Evolutionary conservation across 306 rosid genomes (phyloP).

Genomic region (Sicyos baderoa): DNA sequence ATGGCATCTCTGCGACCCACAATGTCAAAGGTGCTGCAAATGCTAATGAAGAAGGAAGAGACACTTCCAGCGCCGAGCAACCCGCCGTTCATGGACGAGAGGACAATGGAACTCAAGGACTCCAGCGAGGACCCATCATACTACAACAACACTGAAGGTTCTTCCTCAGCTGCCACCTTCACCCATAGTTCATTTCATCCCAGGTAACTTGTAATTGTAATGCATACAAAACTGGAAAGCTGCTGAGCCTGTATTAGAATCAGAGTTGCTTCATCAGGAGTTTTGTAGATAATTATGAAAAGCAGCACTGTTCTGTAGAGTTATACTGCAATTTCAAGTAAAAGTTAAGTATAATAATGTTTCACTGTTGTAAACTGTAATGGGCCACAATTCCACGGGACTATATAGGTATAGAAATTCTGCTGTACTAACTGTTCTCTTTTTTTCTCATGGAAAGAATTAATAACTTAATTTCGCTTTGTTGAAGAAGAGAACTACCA

Average conservation of each 20-base stretch:
- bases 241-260: not conserved
- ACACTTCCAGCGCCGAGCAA: conserved; percentile 58
- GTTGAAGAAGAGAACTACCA: too few relatives aligned
- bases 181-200: conserved; percentile 64
- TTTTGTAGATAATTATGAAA: not conserved
- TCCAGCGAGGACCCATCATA: conserved; percentile 35
- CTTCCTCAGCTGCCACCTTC: conserved; percentile 54
- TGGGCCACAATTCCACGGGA: too few relatives aligned
- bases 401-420: too few relatives aligned
- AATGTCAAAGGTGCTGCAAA: conserved; percentile 65
- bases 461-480: too few relatives aligned
- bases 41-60: conserved; percentile 62
- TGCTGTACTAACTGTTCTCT: too few relatives aligned
- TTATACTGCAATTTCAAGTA: not conserved
- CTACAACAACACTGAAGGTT: conserved; percentile 27
- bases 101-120: conserved; percentile 68
- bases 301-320: not conserved
- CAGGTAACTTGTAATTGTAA: conserved; percentile 32
- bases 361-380: too few relatives aligned
- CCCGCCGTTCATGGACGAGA: conserved; percentile 86
- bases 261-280: not conserved
- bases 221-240: not conserved
- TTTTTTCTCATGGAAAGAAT: not conserved
- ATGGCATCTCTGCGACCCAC: conserved; percentile 54
- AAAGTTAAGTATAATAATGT: not conserved